Percentiles rank a stretch among this genome's conserved stretches.
Evolutionary conservation across 75 land plant genomes (phyloP).

Genomic region (Sequoia sempervirens): DNA sequence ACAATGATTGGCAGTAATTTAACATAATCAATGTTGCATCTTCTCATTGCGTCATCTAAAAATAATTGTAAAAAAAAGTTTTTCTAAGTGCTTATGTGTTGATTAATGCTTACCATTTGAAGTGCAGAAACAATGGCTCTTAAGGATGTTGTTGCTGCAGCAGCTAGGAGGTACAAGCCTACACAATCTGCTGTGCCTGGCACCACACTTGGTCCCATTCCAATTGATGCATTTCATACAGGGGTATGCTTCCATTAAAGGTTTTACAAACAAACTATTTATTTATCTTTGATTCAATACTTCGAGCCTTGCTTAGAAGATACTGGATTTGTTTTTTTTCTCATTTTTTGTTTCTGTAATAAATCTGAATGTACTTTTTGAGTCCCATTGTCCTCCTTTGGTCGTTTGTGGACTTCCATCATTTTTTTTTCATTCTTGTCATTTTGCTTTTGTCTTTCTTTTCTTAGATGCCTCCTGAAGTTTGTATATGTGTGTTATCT

Average conservation of each 20-base stretch:
- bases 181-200: slow-evolving; percentile 98
- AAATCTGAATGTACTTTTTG: neutral
- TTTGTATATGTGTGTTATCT: no score
- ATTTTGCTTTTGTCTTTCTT: no score
- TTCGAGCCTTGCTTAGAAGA: neutral
- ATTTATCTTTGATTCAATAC: neutral
- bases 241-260: slow-evolving; percentile 48
- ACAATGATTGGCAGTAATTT: neutral
- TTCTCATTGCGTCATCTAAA: neutral
- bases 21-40: neutral
- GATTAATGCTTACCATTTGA: neutral
- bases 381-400: neutral
- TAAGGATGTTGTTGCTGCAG: slow-evolving; percentile 82
- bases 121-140: slow-evolving; percentile 63
- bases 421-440: no score
- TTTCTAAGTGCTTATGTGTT: neutral
- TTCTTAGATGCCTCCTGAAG: no score
- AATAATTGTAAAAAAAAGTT: neutral
- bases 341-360: no score
- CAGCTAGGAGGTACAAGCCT: slow-evolving; percentile 78
- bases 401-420: no score
- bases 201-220: slow-evolving; percentile 94
- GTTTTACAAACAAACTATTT: neutral
- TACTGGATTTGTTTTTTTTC: neutral
- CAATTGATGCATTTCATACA: slow-evolving; percentile 76